A percentile compares a stretch with the other conserved stretches of the same genome.
Conservation (phyloP, 129 eudicot species). For the Smallanthus sonchifolius region DNA sequence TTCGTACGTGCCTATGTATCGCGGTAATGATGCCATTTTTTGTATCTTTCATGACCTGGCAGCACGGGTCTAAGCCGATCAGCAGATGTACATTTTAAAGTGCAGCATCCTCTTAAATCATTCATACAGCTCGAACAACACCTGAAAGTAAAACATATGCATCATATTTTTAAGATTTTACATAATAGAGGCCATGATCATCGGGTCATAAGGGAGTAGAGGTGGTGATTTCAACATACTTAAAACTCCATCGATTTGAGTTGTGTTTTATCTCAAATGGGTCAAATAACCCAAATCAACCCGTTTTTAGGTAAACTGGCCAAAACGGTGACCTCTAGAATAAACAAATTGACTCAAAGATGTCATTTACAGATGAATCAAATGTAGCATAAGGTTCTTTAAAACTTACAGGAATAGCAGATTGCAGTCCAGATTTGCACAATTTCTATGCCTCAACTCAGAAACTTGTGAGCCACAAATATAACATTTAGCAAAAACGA, state of each 20-base stretch:
- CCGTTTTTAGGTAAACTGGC: background rate
- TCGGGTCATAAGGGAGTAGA: background rate
- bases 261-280: background rate
- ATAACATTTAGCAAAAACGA: slow-evolving; percentile 75
- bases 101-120: slow-evolving; percentile 80
- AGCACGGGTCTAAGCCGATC: slow-evolving; percentile 75
- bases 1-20: slow-evolving; percentile 23
- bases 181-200: background rate
- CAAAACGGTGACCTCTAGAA: background rate
- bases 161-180: background rate
- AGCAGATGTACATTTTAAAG: slow-evolving; percentile 60
- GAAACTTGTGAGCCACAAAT: slow-evolving; percentile 74
- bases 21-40: slow-evolving; percentile 91
- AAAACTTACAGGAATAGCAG: slow-evolving; percentile 76
- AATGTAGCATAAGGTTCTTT: background rate
- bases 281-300: background rate
- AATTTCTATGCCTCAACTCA: slow-evolving; percentile 87
- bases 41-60: slow-evolving; percentile 64
- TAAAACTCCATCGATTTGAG: background rate
- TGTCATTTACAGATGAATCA: background rate
- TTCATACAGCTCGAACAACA: slow-evolving; percentile 67
- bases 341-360: background rate
- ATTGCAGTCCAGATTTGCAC: slow-evolving; percentile 97
- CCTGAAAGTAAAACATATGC: slow-evolving; percentile 36
- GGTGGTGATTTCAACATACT: background rate